These are phyloP conservation scores for Stagonosporopsis chrysanthemi DNA, from an alignment of 2,329 filamentous ascomycete species.

Conservation along the genomic window DNA sequence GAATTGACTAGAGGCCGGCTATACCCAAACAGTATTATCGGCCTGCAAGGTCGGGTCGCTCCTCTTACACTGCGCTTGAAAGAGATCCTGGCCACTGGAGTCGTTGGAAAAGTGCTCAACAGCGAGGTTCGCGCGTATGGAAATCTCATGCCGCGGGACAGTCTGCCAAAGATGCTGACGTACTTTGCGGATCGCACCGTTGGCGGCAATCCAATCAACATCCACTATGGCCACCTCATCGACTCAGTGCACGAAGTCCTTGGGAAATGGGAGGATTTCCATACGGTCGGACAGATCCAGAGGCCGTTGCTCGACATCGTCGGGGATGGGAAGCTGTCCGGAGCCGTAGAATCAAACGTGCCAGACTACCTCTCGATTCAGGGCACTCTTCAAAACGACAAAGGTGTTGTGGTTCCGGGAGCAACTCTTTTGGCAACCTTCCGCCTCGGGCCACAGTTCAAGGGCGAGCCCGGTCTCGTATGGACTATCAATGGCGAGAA, in stretches of 20 bases:
- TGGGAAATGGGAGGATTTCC: slow-evolving; percentile 24
- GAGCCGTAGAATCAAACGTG: slow-evolving; percentile 47
- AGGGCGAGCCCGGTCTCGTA: slow-evolving; percentile 18
- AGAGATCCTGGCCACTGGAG: slow-evolving; percentile 48
- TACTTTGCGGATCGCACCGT: slow-evolving; percentile 29
- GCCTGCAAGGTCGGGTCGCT: slow-evolving; percentile 54
- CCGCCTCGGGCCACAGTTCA: slow-evolving; percentile 26
- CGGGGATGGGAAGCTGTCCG: slow-evolving; percentile 3
- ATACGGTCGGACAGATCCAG: slow-evolving; percentile 29
- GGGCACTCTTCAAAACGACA: slow-evolving; percentile 33
- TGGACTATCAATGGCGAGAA: slow-evolving; percentile 30
- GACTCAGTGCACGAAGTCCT: slow-evolving; percentile 32
- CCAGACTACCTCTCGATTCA: slow-evolving; percentile 56
- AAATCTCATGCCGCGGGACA: slow-evolving; percentile 18
- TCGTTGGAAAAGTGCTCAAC: slow-evolving; percentile 53
- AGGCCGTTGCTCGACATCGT: slow-evolving; percentile 20
- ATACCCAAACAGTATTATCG: slow-evolving; percentile 45
- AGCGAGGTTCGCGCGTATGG: slow-evolving; percentile 24
- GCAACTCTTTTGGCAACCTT: slow-evolving; percentile 23
- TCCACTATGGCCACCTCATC: slow-evolving; percentile 30
- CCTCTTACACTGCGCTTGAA: slow-evolving; percentile 51
- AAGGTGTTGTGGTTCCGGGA: slow-evolving; percentile 7
- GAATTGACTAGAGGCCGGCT: slow-evolving; percentile 46
- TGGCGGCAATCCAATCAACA: slow-evolving; percentile 29
- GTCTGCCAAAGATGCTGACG: slow-evolving; percentile 19